Evolutionary conservation across 73 alveolate species (phyloP), one percentile per base, ranked within the genome.

Genomic region (Paraurostyla sp.): DNA sequence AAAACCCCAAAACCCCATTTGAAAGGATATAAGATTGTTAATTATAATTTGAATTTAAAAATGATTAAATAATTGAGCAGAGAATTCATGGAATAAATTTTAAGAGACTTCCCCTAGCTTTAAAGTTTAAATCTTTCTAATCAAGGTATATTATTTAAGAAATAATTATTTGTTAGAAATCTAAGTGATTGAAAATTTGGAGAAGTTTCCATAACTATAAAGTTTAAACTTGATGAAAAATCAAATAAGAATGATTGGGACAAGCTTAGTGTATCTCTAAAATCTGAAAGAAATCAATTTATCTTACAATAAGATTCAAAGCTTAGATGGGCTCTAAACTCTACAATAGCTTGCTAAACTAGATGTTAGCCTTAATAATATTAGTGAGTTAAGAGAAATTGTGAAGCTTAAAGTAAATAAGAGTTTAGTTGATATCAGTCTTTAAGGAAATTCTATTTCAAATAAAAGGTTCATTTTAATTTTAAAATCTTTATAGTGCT

Each of bases 321-420:
- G 30, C 33, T 27, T 73, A 45, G 86, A 73, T 48, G 86, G 86
- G 16, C 23, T 73, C 0, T 29, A 73, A 18, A 46, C 86, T 6
- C 71, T 73, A 23, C 9, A 45, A 18, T 23, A 73, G n/a, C 29
- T 73, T 43, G 6, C 7, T 6, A 23, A 11, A n/a, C 71, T 73
- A 20, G 86, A 73, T 27, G n/a, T 49, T 25, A 49, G 86, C 7
- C 23, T 43, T 36, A 73, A 73, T 73, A 11, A 18, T 1, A 73
- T 73, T 3, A 45, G 29, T 46, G 86, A 73, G 6, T 25, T 73
- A 27, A 73, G 86, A 25, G 86, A 73, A 45, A 73, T 73, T 25
- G 86, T 49, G 0, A 73, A 73, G 29, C 49, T 73, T 13, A 73
- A 73, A 73, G 65, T 48, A 2, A 73, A 73, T 46, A 9, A 32